Evolutionary conservation across 1,284 basidiomycete species (phyloP).

Genomic region (Melanopsichium pennsylvanicum): DNA sequence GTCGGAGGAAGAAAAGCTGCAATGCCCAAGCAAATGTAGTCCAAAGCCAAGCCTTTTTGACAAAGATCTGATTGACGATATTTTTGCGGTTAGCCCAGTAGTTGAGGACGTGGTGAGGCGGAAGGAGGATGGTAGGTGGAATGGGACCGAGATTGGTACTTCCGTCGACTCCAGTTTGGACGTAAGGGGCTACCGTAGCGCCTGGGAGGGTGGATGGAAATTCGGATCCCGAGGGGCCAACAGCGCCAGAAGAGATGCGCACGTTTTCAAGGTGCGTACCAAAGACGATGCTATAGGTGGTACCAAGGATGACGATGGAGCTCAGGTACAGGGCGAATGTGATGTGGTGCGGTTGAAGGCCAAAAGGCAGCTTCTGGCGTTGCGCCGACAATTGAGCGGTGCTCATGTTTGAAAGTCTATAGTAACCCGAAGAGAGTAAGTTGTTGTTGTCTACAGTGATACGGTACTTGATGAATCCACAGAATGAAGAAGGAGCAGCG

Average conservation of each 20-base stretch:
- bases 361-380: constrained; percentile 26
- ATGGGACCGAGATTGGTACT: constrained; percentile 71
- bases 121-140: constrained; percentile 71
- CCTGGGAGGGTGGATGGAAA: constrained; percentile 24
- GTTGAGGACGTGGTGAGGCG: constrained; percentile 29
- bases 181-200: constrained; percentile 25
- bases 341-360: constrained; percentile 40
- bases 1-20: constrained; percentile 30
- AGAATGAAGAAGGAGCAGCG: too few relatives aligned
- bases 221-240: not conserved
- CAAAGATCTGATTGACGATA: constrained; percentile 82
- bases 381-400: not conserved
- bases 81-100: constrained; percentile 78
- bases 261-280: constrained; percentile 66
- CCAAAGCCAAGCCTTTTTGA: constrained; percentile 93
- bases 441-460: too few relatives aligned
- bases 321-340: constrained; percentile 59
- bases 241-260: constrained; percentile 61
- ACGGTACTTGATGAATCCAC: too few relatives aligned
- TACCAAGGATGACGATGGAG: constrained; percentile 70
- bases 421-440: too few relatives aligned
- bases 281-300: constrained; percentile 72
- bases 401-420: constrained; percentile 6
- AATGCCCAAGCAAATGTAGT: constrained; percentile 68
- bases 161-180: constrained; percentile 66